Evolutionary conservation across 176 grass and related monocot species (phyloP).

Genomic region (Miscanthus lutarioriparius): DNA sequence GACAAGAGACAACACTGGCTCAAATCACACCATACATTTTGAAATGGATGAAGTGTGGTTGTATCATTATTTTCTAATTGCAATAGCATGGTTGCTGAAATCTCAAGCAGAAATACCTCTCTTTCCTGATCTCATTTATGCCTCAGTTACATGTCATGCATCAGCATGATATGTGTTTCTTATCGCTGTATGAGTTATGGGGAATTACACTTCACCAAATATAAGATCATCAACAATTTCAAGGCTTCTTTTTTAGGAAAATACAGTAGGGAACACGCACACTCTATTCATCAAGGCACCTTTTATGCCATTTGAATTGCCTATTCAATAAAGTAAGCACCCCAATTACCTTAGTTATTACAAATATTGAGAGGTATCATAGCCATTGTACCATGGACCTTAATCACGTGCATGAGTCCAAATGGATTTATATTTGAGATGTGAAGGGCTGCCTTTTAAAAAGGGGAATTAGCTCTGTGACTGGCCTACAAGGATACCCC

Average conservation of each 20-base stretch:
- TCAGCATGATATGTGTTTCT: background rate
- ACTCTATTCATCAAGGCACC: background rate
- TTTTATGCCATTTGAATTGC: background rate
- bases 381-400: background rate
- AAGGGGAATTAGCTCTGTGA: background rate
- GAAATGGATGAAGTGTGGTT: background rate
- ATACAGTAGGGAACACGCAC: background rate
- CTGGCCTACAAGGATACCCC: background rate
- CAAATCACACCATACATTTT: background rate
- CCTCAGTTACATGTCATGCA: background rate
- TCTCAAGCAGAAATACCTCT: constrained; percentile 17
- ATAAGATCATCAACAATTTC: background rate
- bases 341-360: background rate
- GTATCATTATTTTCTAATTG: constrained; percentile 31
- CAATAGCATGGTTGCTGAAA: background rate
- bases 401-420: background rate
- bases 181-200: background rate
- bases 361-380: background rate
- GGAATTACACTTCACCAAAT: background rate
- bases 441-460: background rate
- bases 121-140: constrained; percentile 14
- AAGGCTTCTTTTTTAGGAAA: background rate
- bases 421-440: background rate
- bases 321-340: background rate
- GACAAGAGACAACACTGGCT: background rate